Conservation (phyloP, 2,329 filamentous ascomycete genomes). For the Balansia obtecta region DNA sequence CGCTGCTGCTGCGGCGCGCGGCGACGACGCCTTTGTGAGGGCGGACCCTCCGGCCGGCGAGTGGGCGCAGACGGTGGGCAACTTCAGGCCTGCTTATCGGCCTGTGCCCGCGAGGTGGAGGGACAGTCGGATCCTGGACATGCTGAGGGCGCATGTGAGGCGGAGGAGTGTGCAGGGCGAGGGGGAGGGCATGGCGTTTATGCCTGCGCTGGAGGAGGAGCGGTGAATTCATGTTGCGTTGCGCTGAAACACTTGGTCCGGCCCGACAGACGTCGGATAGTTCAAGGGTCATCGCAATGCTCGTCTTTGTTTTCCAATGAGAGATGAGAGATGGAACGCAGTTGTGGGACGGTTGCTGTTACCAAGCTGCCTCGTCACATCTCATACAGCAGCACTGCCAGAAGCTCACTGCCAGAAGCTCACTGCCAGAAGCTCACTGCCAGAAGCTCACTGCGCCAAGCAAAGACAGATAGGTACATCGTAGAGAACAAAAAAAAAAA, state of each 20-base stretch:
- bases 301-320: too few species aligned
- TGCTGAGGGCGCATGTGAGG: conserved; percentile 73
- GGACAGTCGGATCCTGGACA: conserved; percentile 62
- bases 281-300: too few species aligned
- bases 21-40: conserved; percentile 18
- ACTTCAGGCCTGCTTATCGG: conserved; percentile 85
- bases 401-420: too few species aligned
- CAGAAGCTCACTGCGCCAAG: background rate
- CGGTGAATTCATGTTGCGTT: too few species aligned
- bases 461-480: too few species aligned
- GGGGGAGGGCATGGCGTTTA: conserved; percentile 42
- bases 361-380: background rate
- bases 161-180: conserved; percentile 34
- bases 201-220: conserved; percentile 34
- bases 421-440: background rate
- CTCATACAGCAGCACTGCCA: background rate
- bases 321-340: too few species aligned
- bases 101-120: conserved; percentile 81
- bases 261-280: too few species aligned
- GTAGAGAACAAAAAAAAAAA: too few species aligned
- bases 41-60: conserved; percentile 47
- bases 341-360: background rate
- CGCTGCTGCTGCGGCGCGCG: too few species aligned
- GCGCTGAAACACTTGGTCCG: too few species aligned
- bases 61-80: conserved; percentile 93